phyloP scores from a whole-genome alignment of 441 rosid species.

The Isatis lusitanica region DNA sequence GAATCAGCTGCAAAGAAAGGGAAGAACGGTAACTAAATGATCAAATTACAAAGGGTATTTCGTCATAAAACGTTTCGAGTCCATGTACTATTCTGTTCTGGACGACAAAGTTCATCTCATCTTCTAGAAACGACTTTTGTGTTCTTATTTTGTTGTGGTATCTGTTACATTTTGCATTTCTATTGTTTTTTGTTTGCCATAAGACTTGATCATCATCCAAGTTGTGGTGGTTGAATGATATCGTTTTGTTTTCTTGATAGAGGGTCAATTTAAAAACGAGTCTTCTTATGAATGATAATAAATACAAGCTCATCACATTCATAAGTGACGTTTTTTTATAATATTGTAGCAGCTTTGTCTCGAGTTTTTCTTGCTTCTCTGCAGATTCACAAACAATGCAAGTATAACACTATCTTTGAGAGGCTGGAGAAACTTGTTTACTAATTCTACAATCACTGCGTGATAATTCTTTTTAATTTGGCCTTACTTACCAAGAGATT shows the following conservation, averaged over 20 bases:
- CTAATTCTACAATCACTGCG: no score
- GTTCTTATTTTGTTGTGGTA: neutral
- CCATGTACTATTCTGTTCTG: neutral
- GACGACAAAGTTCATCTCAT: neutral
- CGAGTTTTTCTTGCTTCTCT: neutral
- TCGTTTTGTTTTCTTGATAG: neutral
- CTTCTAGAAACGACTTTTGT: neutral
- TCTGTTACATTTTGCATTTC: neutral
- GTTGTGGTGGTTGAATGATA: neutral
- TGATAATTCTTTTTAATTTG: no score
- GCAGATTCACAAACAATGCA: no score
- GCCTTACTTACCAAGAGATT: no score
- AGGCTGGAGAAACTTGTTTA: no score
- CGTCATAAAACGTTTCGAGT: neutral
- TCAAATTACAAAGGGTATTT: neutral
- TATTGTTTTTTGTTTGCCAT: neutral
- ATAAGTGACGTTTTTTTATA: neutral
- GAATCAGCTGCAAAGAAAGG: neutral
- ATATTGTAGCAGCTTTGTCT: neutral
- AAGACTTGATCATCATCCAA: neutral
- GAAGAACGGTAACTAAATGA: neutral
- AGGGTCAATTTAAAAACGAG: no score
- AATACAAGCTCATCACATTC: neutral
- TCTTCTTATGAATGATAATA: no score
- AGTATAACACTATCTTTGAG: no score